Evolutionary conservation across 2,329 filamentous ascomycete genomes (phyloP).

Genomic region (Harringtonia lauricola): DNA sequence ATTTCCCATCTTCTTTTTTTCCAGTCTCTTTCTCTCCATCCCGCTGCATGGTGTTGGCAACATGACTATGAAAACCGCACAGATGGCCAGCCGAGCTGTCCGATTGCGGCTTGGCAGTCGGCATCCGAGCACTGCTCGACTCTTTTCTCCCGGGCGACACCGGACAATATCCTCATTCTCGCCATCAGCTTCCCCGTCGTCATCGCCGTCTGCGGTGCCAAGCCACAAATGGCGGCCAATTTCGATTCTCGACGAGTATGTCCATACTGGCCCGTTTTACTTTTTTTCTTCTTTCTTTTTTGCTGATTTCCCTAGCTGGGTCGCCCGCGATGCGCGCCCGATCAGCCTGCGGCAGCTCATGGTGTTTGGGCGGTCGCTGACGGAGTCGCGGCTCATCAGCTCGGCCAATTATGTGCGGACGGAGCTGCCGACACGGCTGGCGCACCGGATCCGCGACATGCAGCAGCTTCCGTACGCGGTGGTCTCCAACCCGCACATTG

Average conservation of each 20-base stretch:
- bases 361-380: slow-evolving; percentile 90
- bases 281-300: not conserved
- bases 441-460: slow-evolving; percentile 93
- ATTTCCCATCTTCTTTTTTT: too few relatives aligned
- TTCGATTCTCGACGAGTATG: slow-evolving; percentile 52
- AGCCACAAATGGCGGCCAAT: slow-evolving; percentile 46
- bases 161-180: not conserved
- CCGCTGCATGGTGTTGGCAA: slow-evolving; percentile 4
- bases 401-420: slow-evolving; percentile 97
- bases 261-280: too few relatives aligned
- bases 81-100: not conserved
- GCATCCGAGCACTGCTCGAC: not conserved
- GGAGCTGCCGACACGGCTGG: slow-evolving; percentile 80
- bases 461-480: slow-evolving; percentile 93
- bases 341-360: slow-evolving; percentile 94
- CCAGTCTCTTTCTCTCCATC: too few relatives aligned
- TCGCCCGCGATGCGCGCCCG: slow-evolving; percentile 82
- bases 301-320: slow-evolving; percentile 54
- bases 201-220: not conserved
- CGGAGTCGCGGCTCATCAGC: slow-evolving; percentile 77
- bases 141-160: not conserved
- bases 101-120: not conserved
- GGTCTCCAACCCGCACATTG: slow-evolving; percentile 88
- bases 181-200: not conserved
- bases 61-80: slow-evolving; percentile 5